Base-by-base conservation (phyloP, 2,329 filamentous ascomycete species). In the Botrytis galanthina region DNA sequence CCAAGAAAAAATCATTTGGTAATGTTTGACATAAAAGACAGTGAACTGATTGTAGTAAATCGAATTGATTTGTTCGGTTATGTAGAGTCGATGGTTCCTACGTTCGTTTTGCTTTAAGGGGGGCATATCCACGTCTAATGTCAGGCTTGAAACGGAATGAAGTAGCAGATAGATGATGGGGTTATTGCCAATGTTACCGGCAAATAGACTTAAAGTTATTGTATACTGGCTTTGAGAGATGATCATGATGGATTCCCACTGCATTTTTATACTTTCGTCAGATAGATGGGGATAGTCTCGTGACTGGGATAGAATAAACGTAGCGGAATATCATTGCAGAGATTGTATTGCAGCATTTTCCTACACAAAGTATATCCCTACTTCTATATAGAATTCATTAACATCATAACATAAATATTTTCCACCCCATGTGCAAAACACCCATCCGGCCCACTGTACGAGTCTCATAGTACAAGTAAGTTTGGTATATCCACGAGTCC, bases 401-500 rank as follows among this genome's bases (percentile, higher is more conserved):
- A 4, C 60, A 62, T 62, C 60, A 42, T 62, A 42, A 62, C 26
- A 20, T 18, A n/a, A 16, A 39, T n/a, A 62, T 39, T 18, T 42
- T n/a, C 35, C 12, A 37, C 22, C 22, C 35, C 60, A 18, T 4
- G 39, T 57, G 32, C 16, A 29, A 29, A 37, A 37, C 12, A 62
- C 1, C 35, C 60, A 9, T 39, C 14, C 22, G 2, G 35, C 3
- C 22, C 35, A n/a, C 26, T 39, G 35, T 62, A 37, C 35, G 42
- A 62, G 4, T 4, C 26, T 35, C 35, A 3, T 26, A 48, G 60
- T 42, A 62, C 60, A 62, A 39, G 37, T 42, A n/a, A 18, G 7
- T 7, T n/a, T 62, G 60, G 60, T 62, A 62, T 62, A 60, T 60
- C 51, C 51, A n/a, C 51, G 51, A 60, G 16, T 63, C 39, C 61